phyloP scores from a whole-genome alignment of 2,329 filamentous ascomycete genomes.

The Calonectria pseudoturangicola region DNA sequence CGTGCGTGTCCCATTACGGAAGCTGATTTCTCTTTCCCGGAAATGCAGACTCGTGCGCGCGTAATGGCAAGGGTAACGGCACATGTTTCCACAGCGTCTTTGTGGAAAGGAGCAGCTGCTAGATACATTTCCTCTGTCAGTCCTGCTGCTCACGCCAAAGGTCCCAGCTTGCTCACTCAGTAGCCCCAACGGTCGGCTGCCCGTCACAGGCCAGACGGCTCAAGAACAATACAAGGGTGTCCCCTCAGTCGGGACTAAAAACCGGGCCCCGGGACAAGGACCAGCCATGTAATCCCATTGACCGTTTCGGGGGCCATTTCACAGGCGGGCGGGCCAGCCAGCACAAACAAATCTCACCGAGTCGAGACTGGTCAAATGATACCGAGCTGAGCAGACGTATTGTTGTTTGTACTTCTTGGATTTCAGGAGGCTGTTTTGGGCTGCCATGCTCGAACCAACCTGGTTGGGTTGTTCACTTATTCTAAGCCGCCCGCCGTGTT shows the following conservation, averaged over 20 bases:
- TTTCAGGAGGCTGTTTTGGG: background rate
- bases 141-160: conserved; percentile 1
- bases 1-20: conserved; percentile 34
- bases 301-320: conserved; percentile 35
- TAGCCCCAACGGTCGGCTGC: conserved; percentile 22
- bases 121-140: conserved; percentile 4
- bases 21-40: conserved; percentile 12
- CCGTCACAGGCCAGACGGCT: conserved; percentile 24
- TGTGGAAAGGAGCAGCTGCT: background rate
- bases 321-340: conserved; percentile 31
- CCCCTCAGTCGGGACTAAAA: conserved; percentile 39
- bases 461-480: too few species aligned
- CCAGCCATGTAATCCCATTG: conserved; percentile 33
- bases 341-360: conserved; percentile 36
- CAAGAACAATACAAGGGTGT: conserved; percentile 39
- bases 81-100: background rate
- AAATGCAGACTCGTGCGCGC: conserved; percentile 4
- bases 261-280: conserved; percentile 38
- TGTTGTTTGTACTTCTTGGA: conserved; percentile 1
- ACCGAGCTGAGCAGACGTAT: background rate
- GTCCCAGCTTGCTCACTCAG: conserved; percentile 3
- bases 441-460: background rate
- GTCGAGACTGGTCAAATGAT: conserved; percentile 6
- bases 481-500: background rate
- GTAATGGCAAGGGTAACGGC: background rate